A percentile compares a stretch with the other conserved stretches of the same genome.
Conservation (phyloP, 495 filamentous ascomycete genomes). For the Hypoxylon lenormandii region DNA sequence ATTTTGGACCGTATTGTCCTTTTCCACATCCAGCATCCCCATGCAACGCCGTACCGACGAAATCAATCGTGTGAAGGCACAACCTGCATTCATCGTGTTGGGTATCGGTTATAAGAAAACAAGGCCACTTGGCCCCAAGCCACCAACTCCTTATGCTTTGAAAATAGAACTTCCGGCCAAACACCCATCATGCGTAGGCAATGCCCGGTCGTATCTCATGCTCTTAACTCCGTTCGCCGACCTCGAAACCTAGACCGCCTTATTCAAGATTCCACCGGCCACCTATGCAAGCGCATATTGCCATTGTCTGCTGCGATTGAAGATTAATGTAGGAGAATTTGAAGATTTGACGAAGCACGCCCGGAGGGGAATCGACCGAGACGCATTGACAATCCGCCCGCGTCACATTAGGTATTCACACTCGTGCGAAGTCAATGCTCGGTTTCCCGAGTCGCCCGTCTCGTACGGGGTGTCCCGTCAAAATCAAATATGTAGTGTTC, state of each 20-base stretch:
- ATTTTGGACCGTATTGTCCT: neutral
- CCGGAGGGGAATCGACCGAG: conserved; percentile 28
- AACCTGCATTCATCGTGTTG: conserved; percentile 12
- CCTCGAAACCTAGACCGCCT: conserved; percentile 10
- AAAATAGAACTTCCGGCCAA: conserved; percentile 6
- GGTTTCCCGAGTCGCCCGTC: conserved; percentile 27
- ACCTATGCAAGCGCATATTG: conserved; percentile 22
- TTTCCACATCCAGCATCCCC: conserved; percentile 1
- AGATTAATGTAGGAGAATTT: conserved; percentile 38
- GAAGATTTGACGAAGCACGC: conserved; percentile 17
- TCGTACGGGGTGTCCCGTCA: conserved; percentile 25
- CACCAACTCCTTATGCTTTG: conserved; percentile 43
- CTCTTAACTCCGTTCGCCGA: conserved; percentile 17
- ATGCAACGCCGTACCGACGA: conserved; percentile 14
- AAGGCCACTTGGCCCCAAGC: conserved; percentile 48
- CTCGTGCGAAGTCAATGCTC: conserved; percentile 32
- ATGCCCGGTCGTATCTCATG: conserved; percentile 5
- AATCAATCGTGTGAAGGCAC: conserved; percentile 11
- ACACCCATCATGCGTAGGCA: neutral
- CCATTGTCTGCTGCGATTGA: conserved; percentile 34
- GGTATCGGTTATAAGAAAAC: conserved; percentile 44
- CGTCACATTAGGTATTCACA: conserved; percentile 29
- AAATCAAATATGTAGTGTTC: conserved; percentile 18
- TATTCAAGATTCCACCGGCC: conserved; percentile 21
- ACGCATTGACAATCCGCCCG: conserved; percentile 28